A percentile compares a stretch with the other conserved stretches of the same genome.
phyloP scores from a whole-genome alignment of 2,329 filamentous ascomycete species.

The Aspergillus alliaceus region DNA sequence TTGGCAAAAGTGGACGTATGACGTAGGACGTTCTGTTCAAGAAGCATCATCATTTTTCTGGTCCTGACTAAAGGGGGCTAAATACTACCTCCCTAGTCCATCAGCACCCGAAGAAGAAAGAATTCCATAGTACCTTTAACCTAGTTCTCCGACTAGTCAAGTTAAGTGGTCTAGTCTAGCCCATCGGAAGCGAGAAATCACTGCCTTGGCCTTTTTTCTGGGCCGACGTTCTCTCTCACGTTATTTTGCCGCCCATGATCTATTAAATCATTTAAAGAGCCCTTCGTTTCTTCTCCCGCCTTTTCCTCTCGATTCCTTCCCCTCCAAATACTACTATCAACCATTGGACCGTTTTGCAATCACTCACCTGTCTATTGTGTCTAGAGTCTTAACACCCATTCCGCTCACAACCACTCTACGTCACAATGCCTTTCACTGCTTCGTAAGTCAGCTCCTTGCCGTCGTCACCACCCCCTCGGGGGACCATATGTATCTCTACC shows the following conservation, averaged over 20 bases:
- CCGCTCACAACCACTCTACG: no score
- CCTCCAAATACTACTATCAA: background rate
- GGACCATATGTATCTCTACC: no score
- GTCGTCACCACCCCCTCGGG: background rate
- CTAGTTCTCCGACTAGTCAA: background rate
- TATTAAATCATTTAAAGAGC: slow-evolving; percentile 12
- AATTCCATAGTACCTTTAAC: background rate
- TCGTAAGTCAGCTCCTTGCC: slow-evolving; percentile 41
- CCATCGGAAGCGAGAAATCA: background rate
- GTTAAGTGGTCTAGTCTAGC: background rate
- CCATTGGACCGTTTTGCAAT: background rate
- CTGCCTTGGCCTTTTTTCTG: background rate
- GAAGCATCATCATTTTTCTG: slow-evolving; percentile 1
- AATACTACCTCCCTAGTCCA: background rate
- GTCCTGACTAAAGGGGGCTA: background rate
- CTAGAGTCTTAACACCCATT: no score
- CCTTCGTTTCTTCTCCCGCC: slow-evolving; percentile 4
- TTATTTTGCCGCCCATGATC: slow-evolving; percentile 7
- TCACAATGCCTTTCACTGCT: slow-evolving; percentile 51
- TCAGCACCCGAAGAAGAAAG: background rate
- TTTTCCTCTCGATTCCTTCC: slow-evolving; percentile 1
- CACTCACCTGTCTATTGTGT: background rate
- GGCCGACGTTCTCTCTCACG: background rate
- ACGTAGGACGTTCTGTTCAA: slow-evolving; percentile 10
- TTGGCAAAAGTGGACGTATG: slow-evolving; percentile 14